Evolutionary conservation across 352 stramenopile species (phyloP).

Genomic region (Globisporangium carolinianum): DNA sequence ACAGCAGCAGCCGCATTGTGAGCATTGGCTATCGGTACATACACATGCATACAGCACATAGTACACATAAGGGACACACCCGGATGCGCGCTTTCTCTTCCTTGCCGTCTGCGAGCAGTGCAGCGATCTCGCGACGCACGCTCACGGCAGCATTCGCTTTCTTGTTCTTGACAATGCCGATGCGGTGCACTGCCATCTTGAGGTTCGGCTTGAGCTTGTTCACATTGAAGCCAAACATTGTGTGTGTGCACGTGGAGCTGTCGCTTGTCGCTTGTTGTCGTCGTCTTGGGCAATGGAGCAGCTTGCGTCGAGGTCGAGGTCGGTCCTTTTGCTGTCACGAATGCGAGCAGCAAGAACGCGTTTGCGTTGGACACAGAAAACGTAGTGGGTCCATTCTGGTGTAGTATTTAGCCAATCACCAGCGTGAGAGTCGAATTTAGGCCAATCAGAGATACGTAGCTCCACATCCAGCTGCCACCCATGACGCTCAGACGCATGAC

Average conservation of each 20-base stretch:
- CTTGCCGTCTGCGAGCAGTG: slow-evolving; percentile 80
- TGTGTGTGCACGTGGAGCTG: not conserved
- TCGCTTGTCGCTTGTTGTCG: not conserved
- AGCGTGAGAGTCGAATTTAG: too few relatives aligned
- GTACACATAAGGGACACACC: slow-evolving; percentile 35
- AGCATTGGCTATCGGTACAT: not conserved
- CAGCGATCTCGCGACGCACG: slow-evolving; percentile 68
- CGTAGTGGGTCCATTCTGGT: too few relatives aligned
- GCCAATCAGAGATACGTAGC: too few relatives aligned
- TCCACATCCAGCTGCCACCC: too few relatives aligned
- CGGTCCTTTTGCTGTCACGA: too few relatives aligned
- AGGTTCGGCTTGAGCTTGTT: slow-evolving; percentile 91
- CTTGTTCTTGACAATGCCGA: slow-evolving; percentile 91
- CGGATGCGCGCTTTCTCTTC: slow-evolving; percentile 93
- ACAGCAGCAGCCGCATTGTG: not conserved
- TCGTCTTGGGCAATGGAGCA: slow-evolving; percentile 1
- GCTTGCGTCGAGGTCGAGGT: too few relatives aligned
- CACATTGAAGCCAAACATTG: slow-evolving; percentile 87
- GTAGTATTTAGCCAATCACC: too few relatives aligned
- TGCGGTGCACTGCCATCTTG: slow-evolving; percentile 90
- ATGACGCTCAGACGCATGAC: too few relatives aligned
- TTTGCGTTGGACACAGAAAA: too few relatives aligned
- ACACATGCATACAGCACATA: too few relatives aligned
- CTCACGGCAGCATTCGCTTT: slow-evolving; percentile 77
- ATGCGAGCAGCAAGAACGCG: too few relatives aligned